Evolutionary conservation across 148 eudicot genomes (phyloP).

Genomic region (Nepenthes mirabilis): DNA sequence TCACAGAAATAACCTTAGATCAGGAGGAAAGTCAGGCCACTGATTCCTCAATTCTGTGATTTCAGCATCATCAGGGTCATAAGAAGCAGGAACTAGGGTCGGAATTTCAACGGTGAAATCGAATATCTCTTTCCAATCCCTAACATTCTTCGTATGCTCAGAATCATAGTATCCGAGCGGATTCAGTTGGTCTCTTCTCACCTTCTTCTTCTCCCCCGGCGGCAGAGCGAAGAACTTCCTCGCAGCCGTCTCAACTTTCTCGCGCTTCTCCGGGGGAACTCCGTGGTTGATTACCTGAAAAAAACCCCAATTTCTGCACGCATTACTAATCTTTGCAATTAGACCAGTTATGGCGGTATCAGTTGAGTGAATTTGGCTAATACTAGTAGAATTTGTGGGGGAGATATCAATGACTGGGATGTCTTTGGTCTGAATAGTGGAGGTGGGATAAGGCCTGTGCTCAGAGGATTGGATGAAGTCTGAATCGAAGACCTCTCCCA

Average conservation of each 20-base stretch:
- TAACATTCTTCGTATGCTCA: conserved; percentile 53
- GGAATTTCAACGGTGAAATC: conserved; percentile 35
- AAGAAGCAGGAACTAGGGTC: conserved; percentile 32
- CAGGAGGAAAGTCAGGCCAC: conserved; percentile 41
- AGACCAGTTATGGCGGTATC: not conserved
- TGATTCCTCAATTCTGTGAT: conserved; percentile 27
- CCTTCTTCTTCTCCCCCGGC: conserved; percentile 43
- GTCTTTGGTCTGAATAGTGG: conserved; percentile 17
- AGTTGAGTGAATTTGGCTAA: not conserved
- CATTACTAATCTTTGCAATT: conserved; percentile 27
- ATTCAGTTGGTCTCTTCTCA: conserved; percentile 28
- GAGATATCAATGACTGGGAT: conserved; percentile 45
- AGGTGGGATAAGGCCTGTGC: conserved; percentile 20
- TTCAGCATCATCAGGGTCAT: conserved; percentile 15
- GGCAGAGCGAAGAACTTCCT: conserved; percentile 32
- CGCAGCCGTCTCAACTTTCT: conserved; percentile 19
- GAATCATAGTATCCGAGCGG: conserved; percentile 45
- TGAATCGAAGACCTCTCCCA: conserved; percentile 20
- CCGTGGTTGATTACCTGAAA: conserved; percentile 66
- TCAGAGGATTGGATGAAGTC: conserved; percentile 43
- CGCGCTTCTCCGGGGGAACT: conserved; percentile 23
- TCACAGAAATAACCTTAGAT: conserved; percentile 22
- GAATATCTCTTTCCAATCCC: conserved; percentile 61
- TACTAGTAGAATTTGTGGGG: no score
- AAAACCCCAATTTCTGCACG: conserved; percentile 55